phyloP scores from a whole-genome alignment of 2,329 filamentous ascomycete species.

The Trichoderma sp. region DNA sequence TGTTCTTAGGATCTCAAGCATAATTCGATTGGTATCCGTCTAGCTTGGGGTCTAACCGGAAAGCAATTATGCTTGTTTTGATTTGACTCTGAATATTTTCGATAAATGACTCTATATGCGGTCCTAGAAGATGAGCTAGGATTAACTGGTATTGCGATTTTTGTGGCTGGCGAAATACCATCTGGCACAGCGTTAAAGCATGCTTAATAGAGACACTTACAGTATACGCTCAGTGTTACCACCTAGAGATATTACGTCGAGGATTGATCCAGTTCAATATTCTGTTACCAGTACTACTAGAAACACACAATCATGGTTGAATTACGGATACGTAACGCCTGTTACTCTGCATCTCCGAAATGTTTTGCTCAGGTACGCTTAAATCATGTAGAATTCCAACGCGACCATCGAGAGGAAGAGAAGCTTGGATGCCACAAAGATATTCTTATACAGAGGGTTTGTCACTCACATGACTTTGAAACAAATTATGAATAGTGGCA shows the following conservation, averaged over 20 bases:
- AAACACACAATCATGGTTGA: neutral
- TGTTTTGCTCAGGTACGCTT: neutral
- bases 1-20: neutral
- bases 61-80: neutral
- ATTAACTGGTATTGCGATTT: neutral
- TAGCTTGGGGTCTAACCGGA: neutral
- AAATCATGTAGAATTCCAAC: neutral
- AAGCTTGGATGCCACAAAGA: neutral
- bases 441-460: neutral
- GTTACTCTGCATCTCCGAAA: neutral
- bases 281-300: neutral
- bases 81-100: neutral
- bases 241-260: neutral
- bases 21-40: neutral
- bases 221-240: neutral
- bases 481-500: neutral
- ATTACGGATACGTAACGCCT: neutral
- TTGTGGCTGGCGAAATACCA: neutral
- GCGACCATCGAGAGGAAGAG: neutral
- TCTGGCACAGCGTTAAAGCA: neutral
- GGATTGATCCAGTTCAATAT: neutral
- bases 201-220: neutral
- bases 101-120: neutral
- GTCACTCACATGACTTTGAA: neutral
- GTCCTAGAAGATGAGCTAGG: neutral